Evolutionary conservation across 1,139 yeast species (phyloP), one percentile per base, ranked within the genome.

Genomic region (Yamadazyma diospyri): DNA sequence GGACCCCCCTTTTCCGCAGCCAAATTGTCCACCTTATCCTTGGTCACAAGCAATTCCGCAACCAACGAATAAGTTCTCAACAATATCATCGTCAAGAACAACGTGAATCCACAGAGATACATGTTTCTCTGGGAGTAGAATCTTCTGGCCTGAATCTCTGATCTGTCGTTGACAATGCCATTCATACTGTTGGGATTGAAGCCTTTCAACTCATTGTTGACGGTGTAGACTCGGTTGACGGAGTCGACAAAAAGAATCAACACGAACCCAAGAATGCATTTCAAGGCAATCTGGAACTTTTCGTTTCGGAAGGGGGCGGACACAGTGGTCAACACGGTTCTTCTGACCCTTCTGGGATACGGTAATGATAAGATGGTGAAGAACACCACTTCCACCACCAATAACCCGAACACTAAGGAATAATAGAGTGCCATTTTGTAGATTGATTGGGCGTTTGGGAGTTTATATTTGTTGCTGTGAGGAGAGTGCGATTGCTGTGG

Each of bases 121-220:
- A 89, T 81, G 68, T 94, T 94, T 64, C 99, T 79, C 66, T 94
- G 98, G 14, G 97, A 87, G 53, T 89, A 88, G 61, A 94, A 94
- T 53, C 89, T 75, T 59, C 97, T 78, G 15, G 97, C 89, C 57
- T 83, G 94, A 41, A 82, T 69, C 48, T 87, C 96, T 6, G 87
- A 64, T 37, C 95, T 70, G 48, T 84, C 89, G 42, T 63, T 66
- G 39, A 69, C 40, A 17, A 63, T 42, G 2, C 59, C 58, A 15
- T 40, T 38, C 17, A 18, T 45, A 29, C 48, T 45, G 11, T 40
- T 36, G 36, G 57, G 50, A 4, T 54, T 42, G 13, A 45, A 32
- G 10, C 59, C 56, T 33, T 57, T 61, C 51, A 81, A 60, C 50
- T 88, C 96, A 16, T 67, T 61, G 39, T 80, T 77, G 24, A 87